phyloP scores from a whole-genome alignment of 345 rosid genomes.

The Acer yangbiense region DNA sequence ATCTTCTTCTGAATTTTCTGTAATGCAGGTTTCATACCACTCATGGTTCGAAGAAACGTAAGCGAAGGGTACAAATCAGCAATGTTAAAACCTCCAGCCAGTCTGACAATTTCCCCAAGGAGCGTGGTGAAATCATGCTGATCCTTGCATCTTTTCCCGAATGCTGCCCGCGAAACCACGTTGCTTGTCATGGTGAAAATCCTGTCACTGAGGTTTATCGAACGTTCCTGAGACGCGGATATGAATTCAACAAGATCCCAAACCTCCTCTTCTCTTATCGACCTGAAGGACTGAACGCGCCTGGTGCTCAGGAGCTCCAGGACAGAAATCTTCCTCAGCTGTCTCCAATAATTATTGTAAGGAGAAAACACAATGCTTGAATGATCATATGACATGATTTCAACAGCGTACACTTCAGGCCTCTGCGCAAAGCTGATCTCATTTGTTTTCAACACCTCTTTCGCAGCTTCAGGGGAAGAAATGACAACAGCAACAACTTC shows the following conservation, averaged over 20 bases:
- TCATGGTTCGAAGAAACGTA: conserved; percentile 9
- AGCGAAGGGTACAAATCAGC: conserved; percentile 25
- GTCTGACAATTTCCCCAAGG: background rate
- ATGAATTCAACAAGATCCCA: conserved; percentile 17
- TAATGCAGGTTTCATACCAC: conserved; percentile 13
- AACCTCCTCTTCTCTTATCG: conserved; percentile 19
- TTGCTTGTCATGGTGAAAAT: conserved; percentile 1
- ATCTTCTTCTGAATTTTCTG: conserved; percentile 11
- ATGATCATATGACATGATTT: conserved; percentile 2
- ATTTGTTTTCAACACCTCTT: conserved; percentile 8
- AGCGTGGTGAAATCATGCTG: conserved; percentile 8
- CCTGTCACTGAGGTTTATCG: conserved; percentile 21
- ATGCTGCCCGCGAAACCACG: background rate
- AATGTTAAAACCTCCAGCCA: conserved; percentile 13
- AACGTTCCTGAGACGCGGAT: background rate
- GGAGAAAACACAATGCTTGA: conserved; percentile 21
- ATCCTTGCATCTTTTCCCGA: conserved; percentile 19
- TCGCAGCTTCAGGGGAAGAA: conserved; percentile 15
- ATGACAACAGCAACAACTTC: conserved; percentile 13
- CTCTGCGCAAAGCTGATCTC: conserved; percentile 5
- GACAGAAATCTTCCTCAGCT: background rate
- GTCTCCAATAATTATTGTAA: conserved; percentile 9
- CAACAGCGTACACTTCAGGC: conserved; percentile 11
- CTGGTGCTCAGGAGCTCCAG: conserved; percentile 2
- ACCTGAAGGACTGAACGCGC: background rate